A percentile compares a stretch with the other conserved stretches of the same genome.
Conservation (phyloP, 768 basidiomycete species). For the Boletus vermiculosoides region DNA sequence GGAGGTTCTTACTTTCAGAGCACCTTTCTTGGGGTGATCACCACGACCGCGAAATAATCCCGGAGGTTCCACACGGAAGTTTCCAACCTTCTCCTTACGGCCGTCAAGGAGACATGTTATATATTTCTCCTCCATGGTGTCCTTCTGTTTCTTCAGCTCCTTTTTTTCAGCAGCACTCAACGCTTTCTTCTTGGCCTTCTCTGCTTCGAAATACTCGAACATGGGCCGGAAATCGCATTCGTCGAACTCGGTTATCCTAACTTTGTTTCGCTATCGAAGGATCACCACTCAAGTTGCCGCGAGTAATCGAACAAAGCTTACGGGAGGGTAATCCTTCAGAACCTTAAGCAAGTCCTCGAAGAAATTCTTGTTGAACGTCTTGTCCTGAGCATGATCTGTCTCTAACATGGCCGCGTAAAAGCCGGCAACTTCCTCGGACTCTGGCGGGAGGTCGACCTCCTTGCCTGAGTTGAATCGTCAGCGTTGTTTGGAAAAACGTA, state of each 20-base stretch:
- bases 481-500: constrained; percentile 4
- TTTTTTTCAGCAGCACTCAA: constrained; percentile 88
- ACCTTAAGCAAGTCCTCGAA: constrained; percentile 86
- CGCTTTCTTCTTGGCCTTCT: constrained; percentile 91
- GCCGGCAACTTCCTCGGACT: constrained; percentile 93
- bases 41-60: constrained; percentile 98
- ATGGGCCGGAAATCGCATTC: constrained; percentile 94
- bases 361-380: constrained; percentile 90
- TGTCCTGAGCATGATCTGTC: constrained; percentile 88
- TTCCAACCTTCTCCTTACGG: constrained; percentile 96
- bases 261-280: constrained; percentile 57
- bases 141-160: constrained; percentile 80
- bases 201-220: constrained; percentile 87
- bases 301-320: constrained; percentile 40
- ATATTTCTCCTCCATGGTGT: constrained; percentile 82
- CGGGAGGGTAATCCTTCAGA: constrained; percentile 79
- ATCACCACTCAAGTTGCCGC: constrained; percentile 9
- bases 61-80: constrained; percentile 97
- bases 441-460: constrained; percentile 72
- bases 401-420: constrained; percentile 94
- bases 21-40: constrained; percentile 97
- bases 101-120: constrained; percentile 88
- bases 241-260: constrained; percentile 71
- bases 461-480: constrained; percentile 54
- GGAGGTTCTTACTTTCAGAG: constrained; percentile 68